These are phyloP conservation scores for Phytophthora podocarpi DNA, from an alignment of 352 stramenopile genomes.

Conservation along the genomic window DNA sequence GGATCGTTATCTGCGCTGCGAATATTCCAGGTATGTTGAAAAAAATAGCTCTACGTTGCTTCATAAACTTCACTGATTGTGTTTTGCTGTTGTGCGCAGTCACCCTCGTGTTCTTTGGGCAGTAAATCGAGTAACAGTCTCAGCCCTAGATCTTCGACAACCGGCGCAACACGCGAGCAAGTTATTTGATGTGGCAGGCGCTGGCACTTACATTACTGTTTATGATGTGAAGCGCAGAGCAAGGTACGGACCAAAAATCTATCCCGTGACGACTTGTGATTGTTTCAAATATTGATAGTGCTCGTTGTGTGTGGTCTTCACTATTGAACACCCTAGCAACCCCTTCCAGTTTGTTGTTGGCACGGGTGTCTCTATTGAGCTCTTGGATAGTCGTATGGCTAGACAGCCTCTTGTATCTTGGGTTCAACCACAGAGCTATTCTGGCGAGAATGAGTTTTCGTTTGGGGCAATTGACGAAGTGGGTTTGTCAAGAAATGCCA, in stretches of 20 bases:
- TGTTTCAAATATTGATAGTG: neutral
- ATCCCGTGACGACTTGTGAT: neutral
- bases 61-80: neutral
- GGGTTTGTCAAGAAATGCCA: constrained; percentile 35
- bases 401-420: constrained; percentile 67
- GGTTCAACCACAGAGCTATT: constrained; percentile 39
- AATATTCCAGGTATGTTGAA: constrained; percentile 68
- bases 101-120: constrained; percentile 78
- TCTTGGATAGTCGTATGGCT: constrained; percentile 74
- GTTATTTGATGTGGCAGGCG: constrained; percentile 57
- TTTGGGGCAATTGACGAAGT: constrained; percentile 58
- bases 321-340: constrained; percentile 31
- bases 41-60: neutral
- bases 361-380: constrained; percentile 65
- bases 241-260: constrained; percentile 35
- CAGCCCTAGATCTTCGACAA: constrained; percentile 58
- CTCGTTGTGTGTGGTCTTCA: constrained; percentile 2
- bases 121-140: constrained; percentile 46
- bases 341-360: constrained; percentile 79
- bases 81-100: constrained; percentile 31
- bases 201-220: constrained; percentile 49
- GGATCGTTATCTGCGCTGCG: constrained; percentile 60
- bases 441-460: constrained; percentile 17
- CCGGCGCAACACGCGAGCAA: constrained; percentile 31
- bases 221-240: constrained; percentile 67